Percentiles rank a stretch among this genome's conserved stretches.
Conservation (phyloP, 345 rosid species). For the sweet orange (Citrus sinensis) region DVS_A1.0 CM039163.1:42923001-42923500, state of each 20-base stretch:
- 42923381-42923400: constrained; percentile 32
- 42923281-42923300: constrained; percentile 88
- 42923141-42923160: constrained; percentile 97
- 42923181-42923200: constrained; percentile 97
- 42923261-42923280: constrained; percentile 93
- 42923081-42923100: neutral
- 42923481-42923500: neutral
- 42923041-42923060: neutral
- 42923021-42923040: neutral
- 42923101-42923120: neutral
- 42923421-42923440: constrained; percentile 2
- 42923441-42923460: neutral
- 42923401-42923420: constrained; percentile 4
- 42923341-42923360: constrained; percentile 85
- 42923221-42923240: constrained; percentile 97
- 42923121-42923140: neutral
- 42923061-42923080: neutral
- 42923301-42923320: constrained; percentile 81
- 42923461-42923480: neutral
- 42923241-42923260: constrained; percentile 93
- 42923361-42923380: constrained; percentile 69
- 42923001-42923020: neutral
- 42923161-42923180: constrained; percentile 94
- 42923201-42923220: constrained; percentile 95
- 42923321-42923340: constrained; percentile 70